Evolutionary conservation across 345 rosid genomes (phyloP).

Genomic region (Acer campestre): DNA sequence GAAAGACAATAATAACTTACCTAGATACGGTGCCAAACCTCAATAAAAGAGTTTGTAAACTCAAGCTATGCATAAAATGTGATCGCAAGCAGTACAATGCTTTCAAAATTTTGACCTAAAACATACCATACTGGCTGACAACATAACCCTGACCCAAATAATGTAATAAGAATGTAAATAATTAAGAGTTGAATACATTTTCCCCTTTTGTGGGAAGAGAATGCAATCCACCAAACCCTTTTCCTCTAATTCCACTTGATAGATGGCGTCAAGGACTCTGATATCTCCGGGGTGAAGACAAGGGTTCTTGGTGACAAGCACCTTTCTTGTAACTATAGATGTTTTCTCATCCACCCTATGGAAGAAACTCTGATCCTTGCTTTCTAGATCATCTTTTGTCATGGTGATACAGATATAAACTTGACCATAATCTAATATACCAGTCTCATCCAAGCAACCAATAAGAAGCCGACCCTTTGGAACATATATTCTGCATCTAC

Average conservation of each 20-base stretch:
- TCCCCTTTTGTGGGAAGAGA: slow-evolving; percentile 83
- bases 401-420: slow-evolving; percentile 71
- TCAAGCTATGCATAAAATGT: not conserved
- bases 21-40: not conserved
- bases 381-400: slow-evolving; percentile 64
- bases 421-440: slow-evolving; percentile 77
- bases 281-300: slow-evolving; percentile 97
- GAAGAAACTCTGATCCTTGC: slow-evolving; percentile 55
- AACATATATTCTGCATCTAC: slow-evolving; percentile 74
- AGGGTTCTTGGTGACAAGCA: slow-evolving; percentile 90
- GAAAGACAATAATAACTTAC: not conserved
- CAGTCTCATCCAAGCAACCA: slow-evolving; percentile 89
- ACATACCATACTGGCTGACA: not conserved
- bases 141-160: slow-evolving; percentile 2
- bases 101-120: not conserved
- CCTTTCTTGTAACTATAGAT: slow-evolving; percentile 62
- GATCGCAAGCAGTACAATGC: not conserved
- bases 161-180: slow-evolving; percentile 2
- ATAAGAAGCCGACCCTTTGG: slow-evolving; percentile 81
- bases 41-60: not conserved
- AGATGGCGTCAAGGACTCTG: slow-evolving; percentile 86
- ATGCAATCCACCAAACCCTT: slow-evolving; percentile 74
- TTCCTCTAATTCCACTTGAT: slow-evolving; percentile 57
- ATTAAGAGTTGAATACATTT: slow-evolving; percentile 50
- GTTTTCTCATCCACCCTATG: slow-evolving; percentile 64